Evolutionary conservation across 148 eudicot genomes (phyloP).

Genomic region (Simmondsia chinensis): DNA sequence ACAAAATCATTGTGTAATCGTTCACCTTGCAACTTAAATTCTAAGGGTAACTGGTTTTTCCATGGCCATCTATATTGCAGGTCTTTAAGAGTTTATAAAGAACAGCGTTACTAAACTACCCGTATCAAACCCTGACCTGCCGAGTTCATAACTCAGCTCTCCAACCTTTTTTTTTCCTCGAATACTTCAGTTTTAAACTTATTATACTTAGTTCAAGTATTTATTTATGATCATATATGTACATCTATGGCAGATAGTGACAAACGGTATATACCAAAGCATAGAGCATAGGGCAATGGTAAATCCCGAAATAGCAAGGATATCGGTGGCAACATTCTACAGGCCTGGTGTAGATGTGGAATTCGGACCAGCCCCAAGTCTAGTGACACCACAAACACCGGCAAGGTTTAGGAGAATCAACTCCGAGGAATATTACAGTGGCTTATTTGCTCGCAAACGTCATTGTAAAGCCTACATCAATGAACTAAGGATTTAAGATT

Average conservation of each 20-base stretch:
- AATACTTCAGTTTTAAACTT: constrained; percentile 13
- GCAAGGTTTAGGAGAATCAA: constrained; percentile 7
- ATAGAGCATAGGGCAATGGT: constrained; percentile 21
- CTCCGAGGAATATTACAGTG: constrained; percentile 5
- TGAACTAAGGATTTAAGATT: constrained; percentile 16
- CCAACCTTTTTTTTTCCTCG: too few relatives aligned
- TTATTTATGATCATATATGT: constrained; percentile 17
- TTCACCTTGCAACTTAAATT: too few relatives aligned
- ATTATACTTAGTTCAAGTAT: constrained; percentile 8
- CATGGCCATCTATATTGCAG: too few relatives aligned
- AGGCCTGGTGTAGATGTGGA: constrained; percentile 8
- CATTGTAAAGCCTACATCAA: constrained; percentile 20
- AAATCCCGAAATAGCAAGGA: constrained; percentile 19
- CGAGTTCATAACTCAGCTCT: too few relatives aligned
- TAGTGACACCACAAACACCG: constrained; percentile 12
- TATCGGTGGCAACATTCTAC: constrained; percentile 20
- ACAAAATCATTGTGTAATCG: too few relatives aligned
- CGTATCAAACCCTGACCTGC: too few relatives aligned
- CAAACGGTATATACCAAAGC: constrained; percentile 25
- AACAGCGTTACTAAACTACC: too few relatives aligned
- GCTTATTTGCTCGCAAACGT: constrained; percentile 4
- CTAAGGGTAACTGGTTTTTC: too few relatives aligned
- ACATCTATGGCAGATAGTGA: constrained; percentile 20
- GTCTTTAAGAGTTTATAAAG: too few relatives aligned
- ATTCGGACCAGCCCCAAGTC: constrained; percentile 10